A percentile compares a stretch with the other conserved stretches of the same genome.
These are phyloP conservation scores for Saccharomycopsis babjevae DNA, from an alignment of 805 yeast species.

Conservation along the genomic window DNA sequence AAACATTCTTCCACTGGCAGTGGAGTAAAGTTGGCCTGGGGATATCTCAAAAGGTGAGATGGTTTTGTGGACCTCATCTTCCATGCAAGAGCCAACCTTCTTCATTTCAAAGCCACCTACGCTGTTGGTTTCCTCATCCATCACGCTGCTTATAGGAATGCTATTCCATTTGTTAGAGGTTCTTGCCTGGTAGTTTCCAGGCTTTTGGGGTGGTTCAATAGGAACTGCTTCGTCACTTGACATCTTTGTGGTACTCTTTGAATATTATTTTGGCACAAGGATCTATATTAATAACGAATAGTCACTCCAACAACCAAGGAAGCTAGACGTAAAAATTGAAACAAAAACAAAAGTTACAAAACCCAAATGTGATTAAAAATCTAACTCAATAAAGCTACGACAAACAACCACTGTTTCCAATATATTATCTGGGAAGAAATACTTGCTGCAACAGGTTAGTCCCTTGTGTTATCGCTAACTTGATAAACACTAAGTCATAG, in stretches of 20 bases:
- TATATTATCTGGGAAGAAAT: too few species aligned
- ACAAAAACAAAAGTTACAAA: neutral
- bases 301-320: neutral
- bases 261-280: neutral
- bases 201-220: constrained; percentile 33
- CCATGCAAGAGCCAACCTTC: neutral
- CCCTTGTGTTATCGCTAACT: too few species aligned
- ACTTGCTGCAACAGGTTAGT: too few species aligned
- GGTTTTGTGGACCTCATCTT: constrained; percentile 60
- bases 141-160: neutral
- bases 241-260: neutral
- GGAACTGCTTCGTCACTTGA: constrained; percentile 18
- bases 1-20: constrained; percentile 84
- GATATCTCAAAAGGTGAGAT: constrained; percentile 57
- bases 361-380: neutral
- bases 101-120: neutral
- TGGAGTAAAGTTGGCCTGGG: constrained; percentile 88
- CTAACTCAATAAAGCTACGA: neutral
- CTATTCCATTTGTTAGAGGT: constrained; percentile 39
- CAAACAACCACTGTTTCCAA: too few species aligned
- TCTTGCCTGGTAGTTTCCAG: constrained; percentile 49
- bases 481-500: too few species aligned
- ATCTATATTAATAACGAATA: too few species aligned
- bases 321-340: neutral
- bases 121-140: neutral